phyloP scores from a whole-genome alignment of 495 filamentous ascomycete species.

The Cladorrhinum samala region DNA sequence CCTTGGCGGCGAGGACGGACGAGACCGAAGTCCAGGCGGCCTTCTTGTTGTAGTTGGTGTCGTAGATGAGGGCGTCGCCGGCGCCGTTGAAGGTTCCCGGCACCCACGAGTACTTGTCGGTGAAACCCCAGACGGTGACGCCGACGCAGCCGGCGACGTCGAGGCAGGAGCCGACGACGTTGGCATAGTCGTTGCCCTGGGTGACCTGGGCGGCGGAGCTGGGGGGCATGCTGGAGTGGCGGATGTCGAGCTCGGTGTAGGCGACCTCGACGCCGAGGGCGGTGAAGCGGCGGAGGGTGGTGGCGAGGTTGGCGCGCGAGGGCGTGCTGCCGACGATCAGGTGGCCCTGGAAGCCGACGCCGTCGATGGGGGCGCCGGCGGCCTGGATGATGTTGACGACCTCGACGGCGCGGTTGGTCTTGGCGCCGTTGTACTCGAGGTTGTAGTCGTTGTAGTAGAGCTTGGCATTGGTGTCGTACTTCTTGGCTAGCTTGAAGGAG shows the following conservation, averaged over 20 bases:
- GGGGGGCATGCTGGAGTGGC: conserved; percentile 36
- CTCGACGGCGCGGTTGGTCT: conserved; percentile 39
- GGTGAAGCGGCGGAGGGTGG: conserved; percentile 39
- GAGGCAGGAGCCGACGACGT: conserved; percentile 51
- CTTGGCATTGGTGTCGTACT: conserved; percentile 30
- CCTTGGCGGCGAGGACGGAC: conserved; percentile 28
- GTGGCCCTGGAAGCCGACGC: conserved; percentile 55
- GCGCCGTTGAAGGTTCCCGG: conserved; percentile 43
- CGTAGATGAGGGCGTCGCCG: conserved; percentile 53
- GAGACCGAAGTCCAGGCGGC: conserved; percentile 44
- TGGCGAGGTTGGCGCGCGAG: conserved; percentile 29
- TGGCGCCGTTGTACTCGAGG: conserved; percentile 50
- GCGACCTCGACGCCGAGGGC: conserved; percentile 49
- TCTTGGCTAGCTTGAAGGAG: conserved; percentile 41
- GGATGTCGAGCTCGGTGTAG: conserved; percentile 60
- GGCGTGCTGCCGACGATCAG: conserved; percentile 50
- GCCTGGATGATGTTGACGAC: conserved; percentile 43
- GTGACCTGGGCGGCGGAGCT: conserved; percentile 34
- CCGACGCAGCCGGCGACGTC: conserved; percentile 50
- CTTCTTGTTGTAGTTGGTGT: conserved; percentile 46
- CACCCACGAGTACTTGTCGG: conserved; percentile 54
- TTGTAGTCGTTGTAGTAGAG: conserved; percentile 68
- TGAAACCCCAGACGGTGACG: conserved; percentile 60
- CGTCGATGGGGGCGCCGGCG: conserved; percentile 51
- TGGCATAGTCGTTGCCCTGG: conserved; percentile 52